Conservation (phyloP, 192 early-diverging fungal genomes). For the Backusella circina region DNA sequence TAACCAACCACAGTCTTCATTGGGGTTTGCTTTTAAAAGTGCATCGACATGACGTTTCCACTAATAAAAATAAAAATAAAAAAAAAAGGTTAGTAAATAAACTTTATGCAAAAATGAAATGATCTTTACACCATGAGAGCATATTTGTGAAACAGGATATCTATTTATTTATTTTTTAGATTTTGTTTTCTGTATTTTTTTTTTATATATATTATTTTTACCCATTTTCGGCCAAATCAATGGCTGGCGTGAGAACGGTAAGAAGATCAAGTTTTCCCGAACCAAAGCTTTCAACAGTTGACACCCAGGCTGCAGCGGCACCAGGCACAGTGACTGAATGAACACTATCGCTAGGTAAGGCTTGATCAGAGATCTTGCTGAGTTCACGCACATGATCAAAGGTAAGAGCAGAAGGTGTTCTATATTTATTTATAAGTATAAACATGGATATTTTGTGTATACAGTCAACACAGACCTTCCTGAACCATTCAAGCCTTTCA, state of each 20-base stretch:
- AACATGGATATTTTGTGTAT: background rate
- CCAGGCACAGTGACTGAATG: conserved; percentile 69
- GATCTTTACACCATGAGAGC: conserved; percentile 20
- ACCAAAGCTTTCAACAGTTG: conserved; percentile 61
- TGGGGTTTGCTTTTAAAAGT: conserved; percentile 33
- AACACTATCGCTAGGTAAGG: conserved; percentile 39
- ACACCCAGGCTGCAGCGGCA: conserved; percentile 72
- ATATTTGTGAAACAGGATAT: conserved; percentile 27
- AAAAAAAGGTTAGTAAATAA: background rate
- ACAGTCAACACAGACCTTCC: conserved; percentile 37
- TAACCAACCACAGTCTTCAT: conserved; percentile 45
- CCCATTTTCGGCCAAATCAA: conserved; percentile 66
- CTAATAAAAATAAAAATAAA: conserved; percentile 11
- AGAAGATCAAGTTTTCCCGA: conserved; percentile 50
- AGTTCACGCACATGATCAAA: conserved; percentile 39
- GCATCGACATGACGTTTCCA: conserved; percentile 26
- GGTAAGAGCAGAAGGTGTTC: conserved; percentile 52
- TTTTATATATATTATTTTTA: conserved; percentile 28
- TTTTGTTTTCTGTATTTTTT: background rate
- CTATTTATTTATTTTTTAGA: background rate
- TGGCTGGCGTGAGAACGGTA: conserved; percentile 64
- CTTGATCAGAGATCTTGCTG: conserved; percentile 20
- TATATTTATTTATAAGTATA: conserved; percentile 18
- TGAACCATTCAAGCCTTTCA: conserved; percentile 60
- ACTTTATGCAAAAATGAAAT: background rate